Evolutionary conservation across 129 eudicot species (phyloP).

Genomic region (Pulicaria dysenterica): DNA sequence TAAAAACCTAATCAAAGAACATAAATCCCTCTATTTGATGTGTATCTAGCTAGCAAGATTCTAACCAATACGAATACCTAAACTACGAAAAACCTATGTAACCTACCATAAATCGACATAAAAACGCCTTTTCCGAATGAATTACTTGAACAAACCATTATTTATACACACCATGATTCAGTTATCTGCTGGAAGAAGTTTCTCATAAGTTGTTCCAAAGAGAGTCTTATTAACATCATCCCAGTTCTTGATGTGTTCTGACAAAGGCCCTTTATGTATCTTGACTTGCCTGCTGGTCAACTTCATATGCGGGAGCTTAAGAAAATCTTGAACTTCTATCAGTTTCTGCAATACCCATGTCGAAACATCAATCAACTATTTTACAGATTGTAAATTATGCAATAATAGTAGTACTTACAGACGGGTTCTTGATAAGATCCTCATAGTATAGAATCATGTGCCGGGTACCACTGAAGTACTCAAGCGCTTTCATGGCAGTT

Average conservation of each 20-base stretch:
- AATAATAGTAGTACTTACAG: slow-evolving; percentile 50
- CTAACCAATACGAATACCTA: slow-evolving; percentile 29
- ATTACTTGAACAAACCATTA: slow-evolving; percentile 29
- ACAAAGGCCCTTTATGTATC: slow-evolving; percentile 77
- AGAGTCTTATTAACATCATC: slow-evolving; percentile 59
- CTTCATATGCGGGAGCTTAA: slow-evolving; percentile 56
- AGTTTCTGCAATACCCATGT: slow-evolving; percentile 54
- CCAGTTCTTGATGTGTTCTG: slow-evolving; percentile 73
- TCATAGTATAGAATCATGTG: slow-evolving; percentile 72
- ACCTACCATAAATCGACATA: neutral
- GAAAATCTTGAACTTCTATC: slow-evolving; percentile 60
- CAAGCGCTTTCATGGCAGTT: slow-evolving; percentile 54
- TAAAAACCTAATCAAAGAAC: neutral
- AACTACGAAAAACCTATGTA: slow-evolving; percentile 17
- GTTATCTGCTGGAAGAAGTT: slow-evolving; percentile 63
- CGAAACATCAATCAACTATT: neutral
- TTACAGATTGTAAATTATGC: neutral
- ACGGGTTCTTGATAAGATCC: slow-evolving; percentile 61
- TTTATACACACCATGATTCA: slow-evolving; percentile 37
- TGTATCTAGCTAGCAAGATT: slow-evolving; percentile 31
- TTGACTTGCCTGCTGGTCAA: slow-evolving; percentile 71
- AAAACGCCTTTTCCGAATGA: neutral
- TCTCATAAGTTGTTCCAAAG: slow-evolving; percentile 67
- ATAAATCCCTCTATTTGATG: neutral
- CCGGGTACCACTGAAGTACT: slow-evolving; percentile 58